Evolutionary conservation across 129 eudicot genomes (phyloP).

Genomic region (Centella asiatica): DNA sequence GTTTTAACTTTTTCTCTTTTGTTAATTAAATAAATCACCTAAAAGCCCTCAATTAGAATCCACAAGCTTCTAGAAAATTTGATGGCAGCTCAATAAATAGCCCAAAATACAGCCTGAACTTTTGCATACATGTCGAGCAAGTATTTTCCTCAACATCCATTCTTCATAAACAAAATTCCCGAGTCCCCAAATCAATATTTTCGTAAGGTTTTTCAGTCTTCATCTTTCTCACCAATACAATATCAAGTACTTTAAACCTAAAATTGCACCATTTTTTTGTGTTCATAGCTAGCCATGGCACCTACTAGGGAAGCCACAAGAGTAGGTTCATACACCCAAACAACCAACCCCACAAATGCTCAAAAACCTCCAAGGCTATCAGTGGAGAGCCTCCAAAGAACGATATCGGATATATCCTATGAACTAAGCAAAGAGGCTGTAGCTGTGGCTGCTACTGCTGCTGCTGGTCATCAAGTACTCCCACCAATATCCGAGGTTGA

Average conservation of each 20-base stretch:
- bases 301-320: conserved; percentile 36
- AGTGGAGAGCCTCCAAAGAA: conserved; percentile 57
- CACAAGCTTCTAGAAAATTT: too few species aligned
- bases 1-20: too few species aligned
- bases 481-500: conserved; percentile 74
- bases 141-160: too few species aligned
- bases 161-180: too few species aligned
- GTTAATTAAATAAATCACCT: too few species aligned
- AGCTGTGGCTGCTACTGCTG: background rate
- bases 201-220: too few species aligned
- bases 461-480: conserved; percentile 12
- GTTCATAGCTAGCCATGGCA: conserved; percentile 22
- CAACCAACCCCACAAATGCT: conserved; percentile 8
- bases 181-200: too few species aligned
- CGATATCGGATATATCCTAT: conserved; percentile 69
- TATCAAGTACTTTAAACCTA: background rate
- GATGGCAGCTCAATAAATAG: too few species aligned
- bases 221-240: background rate
- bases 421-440: conserved; percentile 49
- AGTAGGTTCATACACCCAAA: conserved; percentile 14
- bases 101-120: too few species aligned
- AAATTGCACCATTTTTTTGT: background rate
- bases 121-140: too few species aligned
- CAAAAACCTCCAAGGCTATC: conserved; percentile 54
- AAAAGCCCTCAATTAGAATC: too few species aligned